These are phyloP conservation scores for Pelargonium australe DNA, from an alignment of 441 rosid species.

Conservation along the genomic window DNA sequence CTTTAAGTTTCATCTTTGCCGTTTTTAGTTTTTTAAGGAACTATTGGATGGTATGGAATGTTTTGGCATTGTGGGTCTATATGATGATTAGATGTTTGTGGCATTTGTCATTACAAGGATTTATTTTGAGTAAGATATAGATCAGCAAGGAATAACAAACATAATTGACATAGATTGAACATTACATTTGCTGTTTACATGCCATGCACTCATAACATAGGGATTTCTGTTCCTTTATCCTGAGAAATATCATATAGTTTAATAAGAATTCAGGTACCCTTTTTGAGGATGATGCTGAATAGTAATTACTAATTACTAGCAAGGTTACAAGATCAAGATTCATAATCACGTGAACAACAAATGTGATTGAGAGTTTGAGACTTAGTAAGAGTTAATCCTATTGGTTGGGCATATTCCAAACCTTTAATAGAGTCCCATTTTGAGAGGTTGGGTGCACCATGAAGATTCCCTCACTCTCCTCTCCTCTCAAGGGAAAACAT, in stretches of 20 bases:
- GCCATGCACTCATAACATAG: background rate
- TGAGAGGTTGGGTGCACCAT: background rate
- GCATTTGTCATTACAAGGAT: too few species aligned
- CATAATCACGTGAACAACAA: background rate
- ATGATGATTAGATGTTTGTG: background rate
- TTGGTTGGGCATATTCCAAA: background rate
- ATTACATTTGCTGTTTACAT: background rate
- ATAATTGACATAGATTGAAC: background rate
- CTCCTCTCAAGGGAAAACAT: background rate
- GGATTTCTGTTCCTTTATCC: background rate
- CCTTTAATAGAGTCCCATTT: background rate
- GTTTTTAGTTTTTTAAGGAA: background rate
- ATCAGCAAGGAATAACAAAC: too few species aligned
- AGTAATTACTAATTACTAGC: too few species aligned
- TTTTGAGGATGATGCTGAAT: too few species aligned
- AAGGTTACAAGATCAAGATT: background rate
- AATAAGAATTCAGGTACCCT: background rate
- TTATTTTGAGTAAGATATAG: too few species aligned
- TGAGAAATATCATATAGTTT: background rate
- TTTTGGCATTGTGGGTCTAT: slow-evolving; percentile 7
- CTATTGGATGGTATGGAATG: background rate
- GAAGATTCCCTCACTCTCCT: slow-evolving; percentile 4
- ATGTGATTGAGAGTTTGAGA: background rate
- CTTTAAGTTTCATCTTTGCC: background rate
- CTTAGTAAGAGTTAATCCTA: background rate